Conservation (phyloP, 331 rosid species). For the Cydonia oblonga region DNA sequence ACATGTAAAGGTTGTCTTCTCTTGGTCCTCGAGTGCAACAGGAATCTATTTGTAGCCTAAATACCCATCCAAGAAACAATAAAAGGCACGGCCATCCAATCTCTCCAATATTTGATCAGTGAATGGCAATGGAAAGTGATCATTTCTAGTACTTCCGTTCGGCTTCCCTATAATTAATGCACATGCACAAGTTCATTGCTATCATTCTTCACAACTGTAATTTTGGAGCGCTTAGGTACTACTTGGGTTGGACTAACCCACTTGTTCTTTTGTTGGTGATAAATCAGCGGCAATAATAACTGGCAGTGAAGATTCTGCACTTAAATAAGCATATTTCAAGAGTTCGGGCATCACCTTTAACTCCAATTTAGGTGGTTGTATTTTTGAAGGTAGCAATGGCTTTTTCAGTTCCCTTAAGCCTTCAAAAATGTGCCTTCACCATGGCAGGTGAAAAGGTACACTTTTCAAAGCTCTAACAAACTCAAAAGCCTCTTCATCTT, state of each 20-base stretch:
- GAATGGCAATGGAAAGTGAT: no score
- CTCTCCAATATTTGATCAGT: no score
- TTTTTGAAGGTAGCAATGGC: not conserved
- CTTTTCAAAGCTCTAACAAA: not conserved
- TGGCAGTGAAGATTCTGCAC: not conserved
- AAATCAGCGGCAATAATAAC: no score
- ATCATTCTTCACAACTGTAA: no score
- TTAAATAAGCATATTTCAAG: not conserved
- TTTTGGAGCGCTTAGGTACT: no score
- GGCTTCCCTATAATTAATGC: no score
- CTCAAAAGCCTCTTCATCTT: not conserved
- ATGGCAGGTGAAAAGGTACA: not conserved
- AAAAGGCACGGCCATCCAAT: not conserved
- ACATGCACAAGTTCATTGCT: no score
- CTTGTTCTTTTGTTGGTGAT: no score
- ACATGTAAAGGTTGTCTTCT: no score
- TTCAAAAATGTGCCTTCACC: not conserved
- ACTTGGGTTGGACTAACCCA: no score
- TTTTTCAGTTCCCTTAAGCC: not conserved
- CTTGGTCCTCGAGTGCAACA: not conserved
- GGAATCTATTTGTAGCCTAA: no score
- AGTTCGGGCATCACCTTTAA: not conserved
- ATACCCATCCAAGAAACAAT: not conserved
- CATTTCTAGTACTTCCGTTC: no score
- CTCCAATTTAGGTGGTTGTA: not conserved